A percentile compares a stretch with the other conserved stretches of the same genome.
Conservation (phyloP, 257 asterid genomes). For the Solanum arcanum region DNA sequence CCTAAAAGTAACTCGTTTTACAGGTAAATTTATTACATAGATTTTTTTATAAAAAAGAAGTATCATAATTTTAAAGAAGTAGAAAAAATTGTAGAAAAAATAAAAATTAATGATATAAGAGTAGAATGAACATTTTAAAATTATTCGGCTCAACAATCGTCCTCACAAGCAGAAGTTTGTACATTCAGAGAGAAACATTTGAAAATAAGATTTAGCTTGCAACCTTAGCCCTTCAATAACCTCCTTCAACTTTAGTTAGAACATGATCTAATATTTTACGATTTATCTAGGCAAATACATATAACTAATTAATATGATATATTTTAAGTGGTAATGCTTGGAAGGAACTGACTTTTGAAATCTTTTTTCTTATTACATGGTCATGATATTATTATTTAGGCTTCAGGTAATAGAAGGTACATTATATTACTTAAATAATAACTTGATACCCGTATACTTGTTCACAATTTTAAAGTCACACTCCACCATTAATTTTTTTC, state of each 20-base stretch:
- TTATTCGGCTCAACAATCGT: not conserved
- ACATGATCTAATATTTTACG: not conserved
- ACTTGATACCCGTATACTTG: not conserved
- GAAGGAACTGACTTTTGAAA: not conserved
- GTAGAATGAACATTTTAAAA: not conserved
- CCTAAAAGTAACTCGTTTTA: not conserved
- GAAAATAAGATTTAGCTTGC: not conserved
- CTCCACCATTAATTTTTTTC: not conserved
- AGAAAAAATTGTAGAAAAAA: too few species aligned
- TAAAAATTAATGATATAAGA: too few species aligned
- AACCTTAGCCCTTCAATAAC: not conserved
- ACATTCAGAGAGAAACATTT: not conserved
- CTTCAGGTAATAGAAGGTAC: not conserved
- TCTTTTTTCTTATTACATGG: not conserved
- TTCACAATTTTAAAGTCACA: not conserved
- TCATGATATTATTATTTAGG: not conserved
- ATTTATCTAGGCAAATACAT: not conserved
- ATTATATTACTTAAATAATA: not conserved
- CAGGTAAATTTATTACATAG: not conserved
- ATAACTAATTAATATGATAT: not conserved
- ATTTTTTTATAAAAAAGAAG: too few species aligned
- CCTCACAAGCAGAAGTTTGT: not conserved
- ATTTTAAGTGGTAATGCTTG: not conserved
- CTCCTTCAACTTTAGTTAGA: not conserved
- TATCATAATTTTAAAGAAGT: not conserved